A percentile compares a stretch with the other conserved stretches of the same genome.
phyloP scores from a whole-genome alignment of 805 yeast species.

The Pachysolen tannophilus region DNA sequence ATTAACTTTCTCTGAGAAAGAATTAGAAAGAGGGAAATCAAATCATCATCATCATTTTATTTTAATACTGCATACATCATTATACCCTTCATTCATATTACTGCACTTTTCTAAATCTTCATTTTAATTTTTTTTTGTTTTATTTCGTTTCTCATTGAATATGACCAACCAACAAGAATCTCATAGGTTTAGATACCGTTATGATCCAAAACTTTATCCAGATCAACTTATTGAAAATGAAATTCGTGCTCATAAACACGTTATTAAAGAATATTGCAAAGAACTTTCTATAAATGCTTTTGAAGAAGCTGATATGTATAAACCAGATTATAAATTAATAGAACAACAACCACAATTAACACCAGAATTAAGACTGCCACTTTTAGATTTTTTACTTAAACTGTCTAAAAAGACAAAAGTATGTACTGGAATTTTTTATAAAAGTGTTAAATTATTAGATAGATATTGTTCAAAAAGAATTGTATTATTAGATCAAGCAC shows the following conservation, averaged over 20 bases:
- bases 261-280: slow-evolving; percentile 41
- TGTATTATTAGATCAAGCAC: slow-evolving; percentile 69
- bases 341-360: slow-evolving; percentile 75
- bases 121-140: too few species aligned
- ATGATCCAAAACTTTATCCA: slow-evolving; percentile 31
- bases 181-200: neutral
- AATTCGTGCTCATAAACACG: slow-evolving; percentile 34
- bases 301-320: slow-evolving; percentile 28
- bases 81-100: too few species aligned
- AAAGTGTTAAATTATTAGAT: slow-evolving; percentile 63
- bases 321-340: slow-evolving; percentile 47
- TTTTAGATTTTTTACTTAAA: slow-evolving; percentile 68
- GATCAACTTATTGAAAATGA: slow-evolving; percentile 41
- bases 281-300: slow-evolving; percentile 36
- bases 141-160: too few species aligned
- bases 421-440: slow-evolving; percentile 53
- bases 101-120: too few species aligned
- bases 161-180: too few species aligned
- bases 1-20: too few species aligned
- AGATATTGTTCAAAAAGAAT: slow-evolving; percentile 76
- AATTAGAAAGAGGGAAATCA: too few species aligned
- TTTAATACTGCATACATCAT: too few species aligned
- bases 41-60: too few species aligned
- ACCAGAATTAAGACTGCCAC: slow-evolving; percentile 48
- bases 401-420: slow-evolving; percentile 48